Evolutionary conservation across 805 yeast genomes (phyloP), one percentile per base, ranked within the genome.

Genomic region (Candida broadrunensis): DNA sequence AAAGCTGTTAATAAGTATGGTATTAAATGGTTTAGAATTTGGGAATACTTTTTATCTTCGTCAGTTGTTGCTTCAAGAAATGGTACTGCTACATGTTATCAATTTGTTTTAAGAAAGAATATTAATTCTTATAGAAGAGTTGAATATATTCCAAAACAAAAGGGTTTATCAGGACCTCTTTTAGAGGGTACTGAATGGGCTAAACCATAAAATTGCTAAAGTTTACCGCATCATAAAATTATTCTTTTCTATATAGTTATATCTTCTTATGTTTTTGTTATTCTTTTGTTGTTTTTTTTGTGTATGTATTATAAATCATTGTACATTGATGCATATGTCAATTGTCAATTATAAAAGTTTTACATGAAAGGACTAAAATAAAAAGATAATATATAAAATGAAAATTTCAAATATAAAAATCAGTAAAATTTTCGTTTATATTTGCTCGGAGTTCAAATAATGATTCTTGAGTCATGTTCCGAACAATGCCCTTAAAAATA

Each of bases 71-170:
- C 85, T 47, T 81, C 96, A 13, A 86, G 97, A 77, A 95, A 88
- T 73, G 96, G 96, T 54, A 80, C 90, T 54, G 95, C 96, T 33
- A 80, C 95, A 40, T 87, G 96, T 67, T 89, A 78, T 73, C 97
- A 88, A 73, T 85, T 88, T 62, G 84, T 85, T 37, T 75, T 88
- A 74, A 83, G 96, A 76, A 88, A 88, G 81, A 89, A 88, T 68
- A 58, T 88, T 59, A 89, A 88, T 69, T 71, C 87, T 42, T 83
- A 83, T 63, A 91, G 87, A 64, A 81, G 96, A 66, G 72, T 87
- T 51, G 85, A 86, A 61, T 86, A 84, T 58, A 71, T 86, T 58
- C 91, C 95, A 38, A 61, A 63, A 43, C 96, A 88, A 75, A 77
- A 77, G 54, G 96, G 95, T 40, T 67, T 88, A 45, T 72, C 74